These are phyloP conservation scores for Cystobasidium slooffiae DNA, from an alignment of 1,284 basidiomycete genomes.

Conservation along the genomic window DNA sequence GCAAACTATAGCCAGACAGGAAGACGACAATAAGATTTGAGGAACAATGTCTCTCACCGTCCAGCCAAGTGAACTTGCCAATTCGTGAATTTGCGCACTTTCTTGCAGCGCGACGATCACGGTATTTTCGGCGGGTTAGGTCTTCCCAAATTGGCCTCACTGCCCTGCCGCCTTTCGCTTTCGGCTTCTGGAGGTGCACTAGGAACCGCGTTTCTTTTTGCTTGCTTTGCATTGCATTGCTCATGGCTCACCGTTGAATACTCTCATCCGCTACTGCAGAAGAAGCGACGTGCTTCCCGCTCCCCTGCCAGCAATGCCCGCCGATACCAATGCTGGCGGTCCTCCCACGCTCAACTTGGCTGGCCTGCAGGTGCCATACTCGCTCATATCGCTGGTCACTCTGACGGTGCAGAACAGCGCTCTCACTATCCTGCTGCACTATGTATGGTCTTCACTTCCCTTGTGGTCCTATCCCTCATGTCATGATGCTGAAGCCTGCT, in stretches of 20 bases:
- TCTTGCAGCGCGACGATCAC: no score
- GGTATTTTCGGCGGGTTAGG: no score
- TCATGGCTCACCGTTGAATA: not conserved
- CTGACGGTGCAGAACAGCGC: conserved; percentile 91
- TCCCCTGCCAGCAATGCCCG: conserved; percentile 16
- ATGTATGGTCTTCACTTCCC: conserved; percentile 56
- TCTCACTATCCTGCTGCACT: conserved; percentile 90
- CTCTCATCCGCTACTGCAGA: not conserved
- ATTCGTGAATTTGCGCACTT: no score
- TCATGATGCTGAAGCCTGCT: not conserved
- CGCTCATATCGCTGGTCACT: conserved; percentile 66
- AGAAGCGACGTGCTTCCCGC: not conserved
- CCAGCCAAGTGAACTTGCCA: no score
- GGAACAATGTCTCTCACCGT: no score
- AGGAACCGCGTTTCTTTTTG: not conserved
- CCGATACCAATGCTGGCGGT: conserved; percentile 4
- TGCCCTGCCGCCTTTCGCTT: not conserved
- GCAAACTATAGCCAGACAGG: no score
- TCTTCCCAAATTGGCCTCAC: no score
- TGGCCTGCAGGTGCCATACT: conserved; percentile 32
- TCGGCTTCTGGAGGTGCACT: not conserved
- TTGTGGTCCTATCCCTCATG: not conserved
- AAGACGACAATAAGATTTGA: no score
- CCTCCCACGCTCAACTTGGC: conserved; percentile 23
- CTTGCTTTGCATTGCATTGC: not conserved